A percentile compares a stretch with the other conserved stretches of the same genome.
phyloP scores from a whole-genome alignment of 2,329 filamentous ascomycete species.

The Colletotrichum sp. region DNA sequence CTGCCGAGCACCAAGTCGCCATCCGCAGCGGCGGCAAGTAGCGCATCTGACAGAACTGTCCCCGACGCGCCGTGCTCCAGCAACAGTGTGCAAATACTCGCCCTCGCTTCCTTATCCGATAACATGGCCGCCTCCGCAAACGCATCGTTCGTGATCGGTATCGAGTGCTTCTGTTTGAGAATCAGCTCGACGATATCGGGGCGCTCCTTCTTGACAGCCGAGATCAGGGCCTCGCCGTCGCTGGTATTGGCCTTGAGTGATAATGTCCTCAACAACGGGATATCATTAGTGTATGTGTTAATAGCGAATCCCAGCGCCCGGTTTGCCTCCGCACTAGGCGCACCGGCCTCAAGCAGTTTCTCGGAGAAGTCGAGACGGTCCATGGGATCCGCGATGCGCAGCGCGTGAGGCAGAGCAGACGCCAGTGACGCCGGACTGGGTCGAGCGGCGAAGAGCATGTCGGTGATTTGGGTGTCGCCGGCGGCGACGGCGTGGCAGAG shows the following conservation, averaged over 20 bases:
- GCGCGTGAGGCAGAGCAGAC: slow-evolving; percentile 55
- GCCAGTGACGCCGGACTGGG: slow-evolving; percentile 51
- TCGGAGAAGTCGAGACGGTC: slow-evolving; percentile 56
- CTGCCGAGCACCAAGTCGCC: slow-evolving; percentile 57
- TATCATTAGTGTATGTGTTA: slow-evolving; percentile 50
- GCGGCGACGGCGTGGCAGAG: slow-evolving; percentile 56
- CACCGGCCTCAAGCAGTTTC: slow-evolving; percentile 54
- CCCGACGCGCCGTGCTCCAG: slow-evolving; percentile 51
- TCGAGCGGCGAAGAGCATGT: slow-evolving; percentile 49
- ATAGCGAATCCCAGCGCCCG: slow-evolving; percentile 58
- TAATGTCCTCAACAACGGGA: slow-evolving; percentile 51
- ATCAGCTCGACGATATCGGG: slow-evolving; percentile 52
- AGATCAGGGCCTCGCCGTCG: slow-evolving; percentile 53
- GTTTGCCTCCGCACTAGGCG: slow-evolving; percentile 52
- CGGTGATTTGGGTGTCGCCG: slow-evolving; percentile 49
- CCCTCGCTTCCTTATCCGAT: slow-evolving; percentile 42
- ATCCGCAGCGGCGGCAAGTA: slow-evolving; percentile 57
- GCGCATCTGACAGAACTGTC: slow-evolving; percentile 51
- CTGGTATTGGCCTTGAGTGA: slow-evolving; percentile 51
- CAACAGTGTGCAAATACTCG: slow-evolving; percentile 49
- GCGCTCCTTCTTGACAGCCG: slow-evolving; percentile 50
- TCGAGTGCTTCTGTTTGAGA: slow-evolving; percentile 41
- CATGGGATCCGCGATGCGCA: slow-evolving; percentile 56
- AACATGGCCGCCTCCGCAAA: slow-evolving; percentile 49
- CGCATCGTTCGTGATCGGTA: slow-evolving; percentile 43